Evolutionary conservation across 257 asterid genomes (phyloP), one percentile per base, ranked within the genome.

Genomic region (Echites panduratus): DNA sequence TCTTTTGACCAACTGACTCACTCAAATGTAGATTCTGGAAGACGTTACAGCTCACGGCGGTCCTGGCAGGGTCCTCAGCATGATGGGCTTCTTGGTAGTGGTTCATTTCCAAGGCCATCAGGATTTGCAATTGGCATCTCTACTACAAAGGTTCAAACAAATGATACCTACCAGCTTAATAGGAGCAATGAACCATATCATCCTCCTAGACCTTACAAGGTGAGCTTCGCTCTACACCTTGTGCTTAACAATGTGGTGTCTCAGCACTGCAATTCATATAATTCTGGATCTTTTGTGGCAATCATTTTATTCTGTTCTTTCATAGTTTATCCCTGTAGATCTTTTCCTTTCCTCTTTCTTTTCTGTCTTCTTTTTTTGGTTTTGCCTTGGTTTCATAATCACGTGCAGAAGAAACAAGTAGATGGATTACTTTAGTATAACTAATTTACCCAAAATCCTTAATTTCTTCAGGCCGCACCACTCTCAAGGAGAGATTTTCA

Each of bases 191-290:
- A 89, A 76, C 93, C 95, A 40, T 92, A 92, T 80, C 98, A 95
- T 57, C 99, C 99, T 81, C 99, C 99, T 82, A 92, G 96, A 22
- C 98, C 99, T 68, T 95, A 89, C 78, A 95, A 95, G 98, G 99
- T 92, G 58, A 71, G 76, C 29, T 73, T 70, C 61, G 26, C 32
- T 44, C 71, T 29, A 49, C 45, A 27, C 56, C 70, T 49, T 64
- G 2, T 52, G 24, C 26, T 9, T 47, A 68, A 53, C 64, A 38
- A 66, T 56, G 27, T 74, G 74, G 52, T 68, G 52, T 70, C 64
- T 52, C 49, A 20, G 68, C 66, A 61, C 6, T 53, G 5, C 58
- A 19, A 7, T 38, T 8, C 29, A 22, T 53, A 63, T 1, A 16
- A 17, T n/a, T 12, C 27, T 77, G n/a, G 40, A 9, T 43, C 54